phyloP scores from a whole-genome alignment of 768 basidiomycete genomes.

The Hygrophoropsis aurantiaca region DNA sequence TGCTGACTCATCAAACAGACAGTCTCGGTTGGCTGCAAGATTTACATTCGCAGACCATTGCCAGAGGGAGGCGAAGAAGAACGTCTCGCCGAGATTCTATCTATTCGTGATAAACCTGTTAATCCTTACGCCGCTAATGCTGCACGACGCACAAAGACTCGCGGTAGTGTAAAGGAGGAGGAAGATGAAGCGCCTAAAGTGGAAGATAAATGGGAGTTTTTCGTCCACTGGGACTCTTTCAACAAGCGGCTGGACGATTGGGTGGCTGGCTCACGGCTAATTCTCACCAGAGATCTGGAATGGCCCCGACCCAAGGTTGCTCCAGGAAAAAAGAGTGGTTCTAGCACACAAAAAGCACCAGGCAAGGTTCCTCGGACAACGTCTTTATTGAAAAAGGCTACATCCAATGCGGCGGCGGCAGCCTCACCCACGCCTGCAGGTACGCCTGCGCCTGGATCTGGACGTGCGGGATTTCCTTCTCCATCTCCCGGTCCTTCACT shows the following conservation, averaged over 20 bases:
- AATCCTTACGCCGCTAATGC: slow-evolving; percentile 48
- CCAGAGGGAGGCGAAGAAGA: slow-evolving; percentile 79
- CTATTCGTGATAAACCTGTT: slow-evolving; percentile 84
- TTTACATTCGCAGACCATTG: slow-evolving; percentile 83
- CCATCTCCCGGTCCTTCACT: slow-evolving; percentile 60
- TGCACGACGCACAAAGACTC: slow-evolving; percentile 39
- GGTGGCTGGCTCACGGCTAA: slow-evolving; percentile 85
- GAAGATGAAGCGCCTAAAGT: slow-evolving; percentile 51
- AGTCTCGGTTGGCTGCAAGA: slow-evolving; percentile 91
- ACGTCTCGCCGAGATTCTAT: slow-evolving; percentile 93
- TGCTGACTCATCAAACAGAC: slow-evolving; percentile 56
- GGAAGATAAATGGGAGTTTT: slow-evolving; percentile 88
- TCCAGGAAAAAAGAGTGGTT: slow-evolving; percentile 53
- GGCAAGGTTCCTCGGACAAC: slow-evolving; percentile 62
- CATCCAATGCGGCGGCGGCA: slow-evolving; percentile 64
- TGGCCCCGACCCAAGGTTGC: slow-evolving; percentile 89
- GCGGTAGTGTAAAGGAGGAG: slow-evolving; percentile 40
- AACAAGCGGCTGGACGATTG: slow-evolving; percentile 99
- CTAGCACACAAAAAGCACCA: slow-evolving; percentile 50
- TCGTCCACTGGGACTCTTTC: slow-evolving; percentile 98
- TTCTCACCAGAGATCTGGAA: slow-evolving; percentile 84
- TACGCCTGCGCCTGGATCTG: slow-evolving; percentile 34
- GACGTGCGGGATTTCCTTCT: slow-evolving; percentile 39
- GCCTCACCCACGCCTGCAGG: slow-evolving; percentile 61
- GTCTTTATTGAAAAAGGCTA: slow-evolving; percentile 67